Evolutionary conservation across 2,329 filamentous ascomycete genomes (phyloP).

Genomic region (Karstenula rhodostoma): DNA sequence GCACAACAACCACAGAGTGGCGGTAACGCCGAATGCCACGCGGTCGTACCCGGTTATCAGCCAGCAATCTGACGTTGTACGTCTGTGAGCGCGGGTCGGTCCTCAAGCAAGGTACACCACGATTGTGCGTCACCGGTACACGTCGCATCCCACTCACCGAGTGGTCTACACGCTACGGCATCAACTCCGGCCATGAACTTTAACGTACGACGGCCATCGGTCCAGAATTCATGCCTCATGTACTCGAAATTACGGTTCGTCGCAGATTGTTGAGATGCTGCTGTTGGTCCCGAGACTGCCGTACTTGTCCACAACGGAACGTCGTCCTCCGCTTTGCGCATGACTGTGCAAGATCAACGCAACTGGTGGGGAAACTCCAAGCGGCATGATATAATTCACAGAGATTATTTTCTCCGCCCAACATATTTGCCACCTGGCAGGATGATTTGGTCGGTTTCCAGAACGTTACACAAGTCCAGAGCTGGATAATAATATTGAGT

Average conservation of each 20-base stretch:
- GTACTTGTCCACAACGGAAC: neutral
- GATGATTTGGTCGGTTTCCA: neutral
- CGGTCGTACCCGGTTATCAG: conserved; percentile 5
- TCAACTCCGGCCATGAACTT: conserved; percentile 7
- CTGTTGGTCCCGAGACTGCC: conserved; percentile 2
- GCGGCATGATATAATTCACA: conserved; percentile 1
- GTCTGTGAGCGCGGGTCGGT: conserved; percentile 5
- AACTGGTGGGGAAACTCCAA: neutral
- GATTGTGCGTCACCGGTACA: conserved; percentile 7
- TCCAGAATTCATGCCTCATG: conserved; percentile 1
- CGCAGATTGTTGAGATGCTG: neutral
- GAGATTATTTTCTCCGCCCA: neutral
- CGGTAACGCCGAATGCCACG: conserved; percentile 18
- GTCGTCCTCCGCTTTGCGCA: conserved; percentile 5
- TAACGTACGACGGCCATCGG: conserved; percentile 2
- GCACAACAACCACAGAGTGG: conserved; percentile 13
- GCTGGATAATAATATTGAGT: neutral
- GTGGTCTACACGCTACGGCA: conserved; percentile 9
- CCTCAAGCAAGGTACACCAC: conserved; percentile 5
- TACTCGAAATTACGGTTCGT: neutral
- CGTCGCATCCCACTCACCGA: conserved; percentile 1
- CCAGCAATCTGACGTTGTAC: conserved; percentile 6
- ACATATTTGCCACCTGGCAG: neutral
- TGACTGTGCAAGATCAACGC: neutral
- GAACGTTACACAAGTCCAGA: neutral